These are phyloP conservation scores for Marchantia polymorpha DNA, from an alignment of 225 moss, liverwort and hornwort genomes.

Conservation along the genomic window DNA sequence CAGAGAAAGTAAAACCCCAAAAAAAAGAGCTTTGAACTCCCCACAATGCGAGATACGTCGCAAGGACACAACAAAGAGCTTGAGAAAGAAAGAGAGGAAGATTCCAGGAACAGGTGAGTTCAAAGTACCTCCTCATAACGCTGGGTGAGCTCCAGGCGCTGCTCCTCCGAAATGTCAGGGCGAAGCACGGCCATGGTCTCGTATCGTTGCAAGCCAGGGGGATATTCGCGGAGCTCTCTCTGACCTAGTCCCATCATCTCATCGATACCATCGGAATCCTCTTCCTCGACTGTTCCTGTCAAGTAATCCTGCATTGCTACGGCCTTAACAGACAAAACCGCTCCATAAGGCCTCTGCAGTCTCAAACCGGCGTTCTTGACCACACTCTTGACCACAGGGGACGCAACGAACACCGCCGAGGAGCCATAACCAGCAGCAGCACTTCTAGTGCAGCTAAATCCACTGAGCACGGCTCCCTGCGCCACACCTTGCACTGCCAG, in stretches of 20 bases:
- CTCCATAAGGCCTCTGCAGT: background rate
- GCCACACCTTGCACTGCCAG: slow-evolving; percentile 1
- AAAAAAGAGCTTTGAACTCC: too few relatives aligned
- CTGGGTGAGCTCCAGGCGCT: slow-evolving; percentile 91
- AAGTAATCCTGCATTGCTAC: slow-evolving; percentile 86
- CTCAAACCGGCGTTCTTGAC: background rate
- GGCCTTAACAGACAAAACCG: slow-evolving; percentile 40
- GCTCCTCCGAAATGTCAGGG: slow-evolving; percentile 90
- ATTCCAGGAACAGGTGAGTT: background rate
- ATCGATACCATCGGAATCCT: slow-evolving; percentile 60
- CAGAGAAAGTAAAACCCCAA: too few relatives aligned
- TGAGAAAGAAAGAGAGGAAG: too few relatives aligned
- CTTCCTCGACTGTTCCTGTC: slow-evolving; percentile 73
- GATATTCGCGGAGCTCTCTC: slow-evolving; percentile 88
- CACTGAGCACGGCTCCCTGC: background rate
- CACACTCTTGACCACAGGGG: background rate
- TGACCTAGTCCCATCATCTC: slow-evolving; percentile 71
- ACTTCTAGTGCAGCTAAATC: background rate
- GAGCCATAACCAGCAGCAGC: slow-evolving; percentile 9
- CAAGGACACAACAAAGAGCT: too few relatives aligned
- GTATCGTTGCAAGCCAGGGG: slow-evolving; percentile 93
- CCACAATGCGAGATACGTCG: too few relatives aligned
- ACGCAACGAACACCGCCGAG: background rate
- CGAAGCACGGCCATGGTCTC: slow-evolving; percentile 98
- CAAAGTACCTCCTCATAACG: slow-evolving; percentile 87